Conservation (phyloP, 2,329 filamentous ascomycete species). For the Trichoderma arundinaceum region DNA sequence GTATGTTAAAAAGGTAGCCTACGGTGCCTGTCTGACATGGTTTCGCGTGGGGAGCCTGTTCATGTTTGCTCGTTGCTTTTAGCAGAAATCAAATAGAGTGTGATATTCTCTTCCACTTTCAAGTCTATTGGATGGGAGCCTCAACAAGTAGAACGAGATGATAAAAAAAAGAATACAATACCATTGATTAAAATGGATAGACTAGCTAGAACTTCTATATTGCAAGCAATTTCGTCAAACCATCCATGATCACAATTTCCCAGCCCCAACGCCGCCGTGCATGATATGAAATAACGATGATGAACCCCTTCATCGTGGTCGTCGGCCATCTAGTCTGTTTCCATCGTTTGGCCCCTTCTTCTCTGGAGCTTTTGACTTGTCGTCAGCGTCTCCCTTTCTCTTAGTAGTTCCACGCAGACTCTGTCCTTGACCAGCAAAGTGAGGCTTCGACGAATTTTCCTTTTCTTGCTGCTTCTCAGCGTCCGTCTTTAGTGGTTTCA, state of each 20-base stretch:
- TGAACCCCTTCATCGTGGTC: constrained; percentile 36
- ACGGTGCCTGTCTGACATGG: too few species aligned
- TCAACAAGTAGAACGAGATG: too few species aligned
- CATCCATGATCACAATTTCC: not conserved
- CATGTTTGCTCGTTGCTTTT: too few species aligned
- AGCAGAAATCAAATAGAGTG: too few species aligned
- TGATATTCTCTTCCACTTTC: too few species aligned
- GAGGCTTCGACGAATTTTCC: constrained; percentile 68
- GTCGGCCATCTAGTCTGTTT: constrained; percentile 52
- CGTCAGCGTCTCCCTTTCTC: constrained; percentile 66
- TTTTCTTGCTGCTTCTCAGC: constrained; percentile 72
- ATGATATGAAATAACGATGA: not conserved
- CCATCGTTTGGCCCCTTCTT: constrained; percentile 55
- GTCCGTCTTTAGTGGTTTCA: constrained; percentile 84
- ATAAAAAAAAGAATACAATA: too few species aligned
- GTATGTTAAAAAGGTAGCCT: too few species aligned
- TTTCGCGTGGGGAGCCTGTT: too few species aligned
- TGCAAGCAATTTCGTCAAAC: not conserved
- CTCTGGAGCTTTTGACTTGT: constrained; percentile 53
- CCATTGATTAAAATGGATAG: too few species aligned
- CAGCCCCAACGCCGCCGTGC: constrained; percentile 26
- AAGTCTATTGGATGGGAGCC: too few species aligned
- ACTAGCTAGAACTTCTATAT: constrained; percentile 11
- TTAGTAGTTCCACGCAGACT: constrained; percentile 73
- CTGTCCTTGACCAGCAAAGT: constrained; percentile 84